These are phyloP conservation scores for Termitomyces eurrhizus DNA, from an alignment of 768 basidiomycete genomes.

Conservation along the genomic window DNA sequence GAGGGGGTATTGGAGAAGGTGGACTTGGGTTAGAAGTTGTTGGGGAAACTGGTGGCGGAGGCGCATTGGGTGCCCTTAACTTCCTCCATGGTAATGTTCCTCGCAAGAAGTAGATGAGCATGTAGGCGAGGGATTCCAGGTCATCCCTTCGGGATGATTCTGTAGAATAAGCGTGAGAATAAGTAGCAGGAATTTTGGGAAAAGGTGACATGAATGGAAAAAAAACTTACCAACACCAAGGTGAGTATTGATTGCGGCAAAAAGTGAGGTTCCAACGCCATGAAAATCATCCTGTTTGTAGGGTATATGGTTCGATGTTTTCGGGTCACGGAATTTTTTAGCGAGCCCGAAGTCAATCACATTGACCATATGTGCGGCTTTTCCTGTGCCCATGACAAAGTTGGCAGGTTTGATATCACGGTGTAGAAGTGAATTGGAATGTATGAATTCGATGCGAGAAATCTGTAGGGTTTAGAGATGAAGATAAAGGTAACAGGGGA, in stretches of 20 bases:
- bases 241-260: slow-evolving; percentile 73
- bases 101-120: slow-evolving; percentile 78
- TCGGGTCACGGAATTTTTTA: slow-evolving; percentile 68
- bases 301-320: slow-evolving; percentile 63
- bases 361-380: slow-evolving; percentile 68
- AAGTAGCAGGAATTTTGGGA: neutral
- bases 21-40: slow-evolving; percentile 17
- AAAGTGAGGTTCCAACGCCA: slow-evolving; percentile 75
- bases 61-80: slow-evolving; percentile 47
- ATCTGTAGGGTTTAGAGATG: slow-evolving; percentile 48
- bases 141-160: slow-evolving; percentile 79
- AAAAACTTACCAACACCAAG: slow-evolving; percentile 60
- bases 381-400: slow-evolving; percentile 87
- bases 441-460: slow-evolving; percentile 94
- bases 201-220: slow-evolving; percentile 1
- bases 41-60: slow-evolving; percentile 23
- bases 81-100: slow-evolving; percentile 79
- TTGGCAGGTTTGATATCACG: slow-evolving; percentile 99
- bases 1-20: slow-evolving; percentile 12
- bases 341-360: slow-evolving; percentile 89
- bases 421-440: slow-evolving; percentile 91
- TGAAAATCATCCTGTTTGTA: slow-evolving; percentile 73
- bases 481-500: slow-evolving; percentile 12
- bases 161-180: slow-evolving; percentile 23
- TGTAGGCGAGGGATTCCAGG: slow-evolving; percentile 76